Evolutionary conservation across 2,329 filamentous ascomycete genomes (phyloP).

Genomic region (Ceratocystis cubensis): DNA sequence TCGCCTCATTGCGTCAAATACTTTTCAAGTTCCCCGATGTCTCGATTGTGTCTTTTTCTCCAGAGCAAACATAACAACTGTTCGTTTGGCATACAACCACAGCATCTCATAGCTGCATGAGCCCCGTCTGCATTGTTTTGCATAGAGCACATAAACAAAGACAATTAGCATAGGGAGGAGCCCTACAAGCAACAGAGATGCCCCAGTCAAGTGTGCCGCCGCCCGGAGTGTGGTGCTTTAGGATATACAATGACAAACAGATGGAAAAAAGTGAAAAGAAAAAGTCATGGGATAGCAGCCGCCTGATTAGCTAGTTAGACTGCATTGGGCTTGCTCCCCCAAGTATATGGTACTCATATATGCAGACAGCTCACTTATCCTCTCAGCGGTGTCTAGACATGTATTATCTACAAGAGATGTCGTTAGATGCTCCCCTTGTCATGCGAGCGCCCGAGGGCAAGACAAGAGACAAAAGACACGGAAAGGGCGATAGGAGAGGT

Average conservation of each 20-base stretch:
- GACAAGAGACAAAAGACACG: background rate
- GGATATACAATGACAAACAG: background rate
- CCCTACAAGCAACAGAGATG: background rate
- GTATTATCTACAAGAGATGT: background rate
- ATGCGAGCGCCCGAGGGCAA: background rate
- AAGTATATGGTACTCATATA: background rate
- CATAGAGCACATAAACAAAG: background rate
- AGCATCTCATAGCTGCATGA: background rate
- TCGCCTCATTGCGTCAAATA: background rate
- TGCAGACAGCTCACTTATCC: background rate
- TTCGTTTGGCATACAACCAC: background rate
- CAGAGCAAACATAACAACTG: background rate
- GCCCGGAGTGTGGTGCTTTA: background rate
- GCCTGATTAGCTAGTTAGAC: background rate
- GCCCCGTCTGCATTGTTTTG: background rate
- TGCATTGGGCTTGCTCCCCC: background rate
- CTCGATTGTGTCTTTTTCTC: background rate
- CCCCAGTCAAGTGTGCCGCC: background rate
- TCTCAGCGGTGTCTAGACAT: background rate
- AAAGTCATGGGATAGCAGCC: background rate
- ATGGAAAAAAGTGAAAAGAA: background rate
- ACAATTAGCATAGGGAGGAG: background rate
- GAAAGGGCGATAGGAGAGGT: background rate
- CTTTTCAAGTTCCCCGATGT: background rate
- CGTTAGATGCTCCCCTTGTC: constrained; percentile 3